Base-by-base conservation (phyloP, 768 basidiomycete species). In the Mycena albidolilacea region DNA sequence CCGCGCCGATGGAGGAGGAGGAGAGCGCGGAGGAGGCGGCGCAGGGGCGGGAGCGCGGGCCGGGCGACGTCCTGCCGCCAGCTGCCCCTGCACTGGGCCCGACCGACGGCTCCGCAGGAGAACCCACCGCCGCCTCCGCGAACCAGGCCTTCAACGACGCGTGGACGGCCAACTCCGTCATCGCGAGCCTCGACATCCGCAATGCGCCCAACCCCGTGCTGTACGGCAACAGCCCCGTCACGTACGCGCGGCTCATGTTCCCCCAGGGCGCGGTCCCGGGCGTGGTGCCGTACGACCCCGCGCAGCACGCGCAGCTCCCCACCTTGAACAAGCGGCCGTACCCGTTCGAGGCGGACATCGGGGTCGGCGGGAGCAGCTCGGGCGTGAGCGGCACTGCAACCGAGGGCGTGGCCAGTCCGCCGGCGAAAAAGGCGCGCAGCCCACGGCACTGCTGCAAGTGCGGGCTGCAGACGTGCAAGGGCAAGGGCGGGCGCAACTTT, bases 371-470 rank as follows among this genome's bases (percentile, higher is more conserved):
- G 17, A 41, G 21, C 23, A 46, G 44, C 17, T 6, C 44, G 14
- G 43, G 43, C 43, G 44, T 46, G 44, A 46, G 15, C 44, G 14
- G 14, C 6, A 6, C 44, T 46, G 44, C 44, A 17, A 17, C 14
- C 44, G 44, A 17, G 14, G 17, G 44, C 44, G 12, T 17, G 12
- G 14, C 44, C 6, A 46, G 44, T 6, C 44, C 12, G 12, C 73
- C 81, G 3, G 84, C 86, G 69, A 81, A 82, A 3, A 82, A 85
- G 5, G 81, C 81, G 75, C 87, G 94, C 3, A 89, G 90, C 55
- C 91, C 88, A 59, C 74, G 94, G 50, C 94, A 95, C 77, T 95
- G 94, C 77, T 92, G 91, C 80, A 95, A 95, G 83, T 95, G 94
- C 69, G 94, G 94, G 17, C 91, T 89, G 48, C 90, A 92, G 81